Base-by-base conservation (phyloP, 106 monocot species). In the Gastrodia elata region DNA sequence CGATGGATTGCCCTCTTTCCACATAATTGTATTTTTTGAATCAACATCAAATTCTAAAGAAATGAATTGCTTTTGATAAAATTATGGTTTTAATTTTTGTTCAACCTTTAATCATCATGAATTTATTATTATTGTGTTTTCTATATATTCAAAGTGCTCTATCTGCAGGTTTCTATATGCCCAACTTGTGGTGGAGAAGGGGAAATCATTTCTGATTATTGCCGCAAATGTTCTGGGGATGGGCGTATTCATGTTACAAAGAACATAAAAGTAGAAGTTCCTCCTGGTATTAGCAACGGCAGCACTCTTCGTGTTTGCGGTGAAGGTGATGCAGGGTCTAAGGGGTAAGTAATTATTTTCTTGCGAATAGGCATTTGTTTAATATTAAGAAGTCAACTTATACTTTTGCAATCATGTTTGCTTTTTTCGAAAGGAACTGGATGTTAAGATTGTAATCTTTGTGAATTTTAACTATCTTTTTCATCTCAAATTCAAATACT, bases 281-380 rank as follows among this genome's bases (percentile, higher is more conserved):
- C 97, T 61, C 90, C 93, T 77, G 97, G 97, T 61, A 93, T 97
- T 57, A 97, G 88, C 80, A 93, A 93, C 71, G 97, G 97, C 9
- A 97, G 97, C 75, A 97, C 97, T 74, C 97, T 97, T 83, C 92
- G 97, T 78, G 93, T 97, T 77, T 87, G 97, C 68, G 88, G 97
- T 77, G 97, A 97, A 82, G 97, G 97, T 83, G 97, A 97, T 83
- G 88, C 90, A 4, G 97, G 97, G 75, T 83, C 90, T 35, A 97
- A 81, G 87, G 97, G 97, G 97, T 97, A 84, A 72, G 75, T 65
- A 16, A 75, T 39, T 9, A 69, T 26, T 27, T 69, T 61, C 1
- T 28, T 4, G 32, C 61, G 13, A n/a, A n/a, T n/a, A n/a, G n/a
- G n/a, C n/a, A n/a, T n/a, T n/a, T n/a, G n/a, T n/a, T n/a, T n/a